Evolutionary conservation across 805 yeast genomes (phyloP).

Genomic region (Naumovozyma castellii): DNA sequence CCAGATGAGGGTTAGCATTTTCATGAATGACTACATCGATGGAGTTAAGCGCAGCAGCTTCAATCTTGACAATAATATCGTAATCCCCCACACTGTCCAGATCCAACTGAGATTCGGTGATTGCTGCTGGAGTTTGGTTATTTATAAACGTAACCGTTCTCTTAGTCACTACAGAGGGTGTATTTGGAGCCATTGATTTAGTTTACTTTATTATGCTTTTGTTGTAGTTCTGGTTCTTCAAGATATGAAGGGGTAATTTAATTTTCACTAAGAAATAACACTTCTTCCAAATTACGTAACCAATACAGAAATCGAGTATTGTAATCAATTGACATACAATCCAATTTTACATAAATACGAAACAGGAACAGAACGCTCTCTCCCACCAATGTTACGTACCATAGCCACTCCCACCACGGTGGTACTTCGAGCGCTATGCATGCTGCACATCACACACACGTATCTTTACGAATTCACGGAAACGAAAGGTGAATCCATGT

Average conservation of each 20-base stretch:
- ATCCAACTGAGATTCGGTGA: conserved; percentile 4
- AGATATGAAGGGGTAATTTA: too few species aligned
- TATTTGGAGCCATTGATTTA: too few species aligned
- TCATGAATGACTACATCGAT: conserved; percentile 12
- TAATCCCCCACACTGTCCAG: conserved; percentile 9
- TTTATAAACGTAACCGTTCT: background rate
- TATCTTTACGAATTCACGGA: conserved; percentile 66
- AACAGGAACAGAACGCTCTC: too few species aligned
- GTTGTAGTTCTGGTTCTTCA: too few species aligned
- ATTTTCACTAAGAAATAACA: too few species aligned
- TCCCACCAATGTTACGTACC: too few species aligned
- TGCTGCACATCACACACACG: conserved; percentile 56
- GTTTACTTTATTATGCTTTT: too few species aligned
- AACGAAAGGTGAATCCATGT: conserved; percentile 90
- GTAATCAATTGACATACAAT: too few species aligned
- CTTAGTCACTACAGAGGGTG: background rate
- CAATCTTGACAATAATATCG: conserved; percentile 17
- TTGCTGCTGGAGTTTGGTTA: background rate
- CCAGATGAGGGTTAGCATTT: conserved; percentile 5
- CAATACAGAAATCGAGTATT: too few species aligned
- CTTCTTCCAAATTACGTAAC: too few species aligned
- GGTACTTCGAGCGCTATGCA: conserved; percentile 32
- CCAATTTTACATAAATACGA: too few species aligned
- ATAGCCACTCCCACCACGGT: background rate
- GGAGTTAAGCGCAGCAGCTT: conserved; percentile 25